Evolutionary conservation across 371 early-diverging fungal genomes (phyloP), one percentile per base, ranked within the genome.

Genomic region (Dinochytrium kinnereticum): DNA sequence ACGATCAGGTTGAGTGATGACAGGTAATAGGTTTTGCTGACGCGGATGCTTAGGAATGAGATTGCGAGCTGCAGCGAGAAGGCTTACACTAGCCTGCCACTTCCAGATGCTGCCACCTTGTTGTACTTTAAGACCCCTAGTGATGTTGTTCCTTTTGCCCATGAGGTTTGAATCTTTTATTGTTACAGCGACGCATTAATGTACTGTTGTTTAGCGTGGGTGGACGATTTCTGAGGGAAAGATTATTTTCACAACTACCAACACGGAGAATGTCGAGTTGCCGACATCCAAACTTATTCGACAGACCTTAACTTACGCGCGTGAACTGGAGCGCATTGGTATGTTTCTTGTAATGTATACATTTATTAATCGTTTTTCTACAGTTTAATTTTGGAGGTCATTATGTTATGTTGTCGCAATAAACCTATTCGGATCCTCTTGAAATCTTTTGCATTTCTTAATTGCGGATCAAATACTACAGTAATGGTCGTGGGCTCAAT

Each of bases 51-150:
- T 80, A 93, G 94, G 78, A 90, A 94, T 76, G 97, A 97, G 76
- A 97, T 98, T 81, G 97, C 96, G 5, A 91, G 91, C 76, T 96
- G 96, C 78, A 92, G 91, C 74, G 97, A 96, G 81, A 95, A 94
- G 80, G 94, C 96, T 28, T 98, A 97, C 82, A 83, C 86, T 7
- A 87, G 86, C 69, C 87, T 97, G 69, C 96, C 96, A 34, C 76
- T 97, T 55, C 84, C 87, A 38, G 96, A 97, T 76, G 96, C 97
- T 51, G 91, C 91, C 50, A 92, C 94, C 24, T 82, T 97, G 64
- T 82, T 97, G 69, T 96, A 96, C 78, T 92, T 96, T 72, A 91
- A 91, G 61, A 84, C 78, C 66, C 83, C 88, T 30, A 88, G 93
- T 51, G 95, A 95, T 64, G 82, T 96, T 53, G 73, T 91, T 53